Evolutionary conservation across 495 filamentous ascomycete species (phyloP).

Genomic region (Penicillium paradoxum): DNA sequence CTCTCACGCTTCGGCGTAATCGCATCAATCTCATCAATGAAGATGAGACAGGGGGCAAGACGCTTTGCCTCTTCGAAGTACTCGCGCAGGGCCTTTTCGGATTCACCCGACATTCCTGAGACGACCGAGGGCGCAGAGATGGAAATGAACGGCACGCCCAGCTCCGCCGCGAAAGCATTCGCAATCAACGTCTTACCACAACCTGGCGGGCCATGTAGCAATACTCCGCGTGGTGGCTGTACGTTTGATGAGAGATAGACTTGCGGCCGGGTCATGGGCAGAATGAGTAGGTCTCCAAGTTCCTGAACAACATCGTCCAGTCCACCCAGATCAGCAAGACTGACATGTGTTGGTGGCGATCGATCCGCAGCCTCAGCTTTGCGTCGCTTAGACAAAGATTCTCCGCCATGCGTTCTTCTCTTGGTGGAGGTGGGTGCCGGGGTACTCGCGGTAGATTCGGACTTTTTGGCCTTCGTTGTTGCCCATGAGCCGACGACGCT

Average conservation of each 20-base stretch:
- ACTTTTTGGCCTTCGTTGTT: slow-evolving; percentile 38
- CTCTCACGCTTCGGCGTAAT: slow-evolving; percentile 93
- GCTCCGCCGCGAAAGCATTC: slow-evolving; percentile 79
- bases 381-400: slow-evolving; percentile 62
- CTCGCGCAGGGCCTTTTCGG: slow-evolving; percentile 88
- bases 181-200: slow-evolving; percentile 95
- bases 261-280: slow-evolving; percentile 71
- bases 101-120: slow-evolving; percentile 93
- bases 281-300: slow-evolving; percentile 73
- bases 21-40: slow-evolving; percentile 95
- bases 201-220: slow-evolving; percentile 88
- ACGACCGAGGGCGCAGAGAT: slow-evolving; percentile 86
- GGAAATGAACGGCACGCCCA: slow-evolving; percentile 82
- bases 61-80: slow-evolving; percentile 83
- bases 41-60: slow-evolving; percentile 85
- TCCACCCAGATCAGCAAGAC: slow-evolving; percentile 78
- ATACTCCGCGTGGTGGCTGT: slow-evolving; percentile 77
- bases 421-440: slow-evolving; percentile 34
- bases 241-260: slow-evolving; percentile 56
- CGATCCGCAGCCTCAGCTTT: slow-evolving; percentile 57
- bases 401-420: slow-evolving; percentile 57
- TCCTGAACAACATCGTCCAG: slow-evolving; percentile 73
- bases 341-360: slow-evolving; percentile 69
- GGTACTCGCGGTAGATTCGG: slow-evolving; percentile 22
- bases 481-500: slow-evolving; percentile 68